A percentile compares a stretch with the other conserved stretches of the same genome.
phyloP scores from a whole-genome alignment of 805 yeast species.

The Kodamaea leandrae region DNA sequence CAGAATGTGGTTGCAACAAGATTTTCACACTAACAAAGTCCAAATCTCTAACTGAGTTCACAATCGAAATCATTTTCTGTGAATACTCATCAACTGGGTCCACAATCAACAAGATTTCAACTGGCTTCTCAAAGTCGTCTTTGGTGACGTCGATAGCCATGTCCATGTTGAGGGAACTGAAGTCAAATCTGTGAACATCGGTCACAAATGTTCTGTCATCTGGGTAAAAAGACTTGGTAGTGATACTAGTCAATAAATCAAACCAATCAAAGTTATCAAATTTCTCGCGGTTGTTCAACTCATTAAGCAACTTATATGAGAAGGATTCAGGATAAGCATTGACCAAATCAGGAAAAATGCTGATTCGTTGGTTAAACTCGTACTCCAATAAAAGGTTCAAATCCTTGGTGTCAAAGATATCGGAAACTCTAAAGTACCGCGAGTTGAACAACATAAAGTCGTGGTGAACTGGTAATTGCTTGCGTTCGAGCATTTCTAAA shows the following conservation, averaged over 20 bases:
- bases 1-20: conserved; percentile 54
- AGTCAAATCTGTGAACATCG: conserved; percentile 47
- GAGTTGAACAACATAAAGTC: conserved; percentile 53
- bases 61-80: conserved; percentile 56
- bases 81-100: conserved; percentile 74
- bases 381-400: conserved; percentile 41
- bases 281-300: conserved; percentile 17
- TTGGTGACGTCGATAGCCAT: conserved; percentile 26
- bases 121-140: conserved; percentile 23
- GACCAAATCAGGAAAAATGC: conserved; percentile 26
- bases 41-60: conserved; percentile 37
- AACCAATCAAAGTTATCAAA: conserved; percentile 40
- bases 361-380: conserved; percentile 48
- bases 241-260: conserved; percentile 43
- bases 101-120: conserved; percentile 58
- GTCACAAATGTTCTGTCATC: conserved; percentile 41
- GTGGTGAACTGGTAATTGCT: conserved; percentile 31
- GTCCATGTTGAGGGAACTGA: conserved; percentile 30
- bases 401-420: conserved; percentile 18
- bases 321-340: conserved; percentile 27
- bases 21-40: conserved; percentile 54
- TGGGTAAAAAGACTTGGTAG: conserved; percentile 44
- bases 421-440: conserved; percentile 40
- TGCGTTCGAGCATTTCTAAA: conserved; percentile 23
- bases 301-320: conserved; percentile 16